Evolutionary conservation across 176 grass and related monocot genomes (phyloP), one percentile per base, ranked within the genome.

Genomic region (Thalia dealbata): DNA sequence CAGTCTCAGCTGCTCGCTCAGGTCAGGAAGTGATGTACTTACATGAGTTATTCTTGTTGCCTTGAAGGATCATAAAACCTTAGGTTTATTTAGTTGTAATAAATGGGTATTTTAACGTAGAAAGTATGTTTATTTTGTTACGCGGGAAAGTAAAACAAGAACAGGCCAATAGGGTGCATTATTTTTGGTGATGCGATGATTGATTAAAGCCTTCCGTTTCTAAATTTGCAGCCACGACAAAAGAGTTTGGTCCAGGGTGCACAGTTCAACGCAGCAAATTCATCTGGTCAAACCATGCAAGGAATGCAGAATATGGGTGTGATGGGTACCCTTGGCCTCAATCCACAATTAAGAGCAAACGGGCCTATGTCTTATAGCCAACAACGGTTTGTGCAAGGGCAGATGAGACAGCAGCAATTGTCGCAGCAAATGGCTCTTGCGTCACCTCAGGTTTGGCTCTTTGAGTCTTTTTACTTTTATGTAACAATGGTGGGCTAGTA

Each of bases 221-320:
- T 38, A 67, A 82, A 28, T 59, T 55, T 83, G 72, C 88, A 99
- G 95, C 88, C 86, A 78, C 88, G 90, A 67, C 88, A 91, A 18
- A 99, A 95, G 78, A 73, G 90, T 61, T 83, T 95, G 74, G 78
- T 79, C 45, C 95, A 95, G 86, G 81, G 85, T 88, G 69, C 82
- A 13, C 92, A 96, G 67, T 86, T 85, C 69, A 86, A 81, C 79
- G 69, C 84, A 66, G 35, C 74, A 41, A 95, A 82, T 28, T 55
- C 88, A 46, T 75, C 73, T 18, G 83, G 81, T 74, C 95, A 99
- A 75, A 83, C 81, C 0, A 75, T 99, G 75, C 87, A 92, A 82
- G 88, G 95, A 41, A 93, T 99, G 90, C 95, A 99, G 69, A 56
- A 85, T 79, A 91, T 99, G 90, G 90, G 95, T 61, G 82, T 95